phyloP scores from a whole-genome alignment of 805 yeast species.

The Kregervanrija fluxuum region DNA sequence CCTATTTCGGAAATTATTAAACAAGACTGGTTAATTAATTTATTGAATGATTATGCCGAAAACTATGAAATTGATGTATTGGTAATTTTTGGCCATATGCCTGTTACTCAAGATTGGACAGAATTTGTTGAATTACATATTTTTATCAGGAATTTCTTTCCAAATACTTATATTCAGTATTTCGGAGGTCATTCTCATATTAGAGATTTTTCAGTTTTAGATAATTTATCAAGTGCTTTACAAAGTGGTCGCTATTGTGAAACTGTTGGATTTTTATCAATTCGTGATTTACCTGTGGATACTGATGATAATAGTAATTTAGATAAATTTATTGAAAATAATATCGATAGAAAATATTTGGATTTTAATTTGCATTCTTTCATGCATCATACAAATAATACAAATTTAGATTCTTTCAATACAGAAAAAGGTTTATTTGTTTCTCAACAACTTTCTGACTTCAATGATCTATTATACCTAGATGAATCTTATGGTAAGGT shows the following conservation, averaged over 20 bases:
- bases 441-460: constrained; percentile 33
- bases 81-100: constrained; percentile 74
- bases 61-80: constrained; percentile 50
- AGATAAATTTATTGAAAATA: constrained; percentile 6
- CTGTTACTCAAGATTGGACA: constrained; percentile 49
- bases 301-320: neutral
- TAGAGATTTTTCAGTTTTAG: constrained; percentile 71
- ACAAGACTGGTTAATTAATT: constrained; percentile 58
- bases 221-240: constrained; percentile 61
- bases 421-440: constrained; percentile 50
- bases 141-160: constrained; percentile 49
- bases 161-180: constrained; percentile 64
- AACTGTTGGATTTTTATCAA: constrained; percentile 82
- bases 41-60: constrained; percentile 26
- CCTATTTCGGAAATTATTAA: constrained; percentile 47
- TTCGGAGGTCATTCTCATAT: constrained; percentile 95
- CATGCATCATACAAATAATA: constrained; percentile 44
- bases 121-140: constrained; percentile 44
- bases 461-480: constrained; percentile 43
- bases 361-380: constrained; percentile 78
- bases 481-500: constrained; percentile 57
- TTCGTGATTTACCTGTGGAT: constrained; percentile 20
- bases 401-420: constrained; percentile 31
- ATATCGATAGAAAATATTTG: constrained; percentile 57
- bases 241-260: constrained; percentile 93